Percentiles rank a stretch among this genome's conserved stretches.
Conservation (phyloP, 192 early-diverging fungal genomes). For the Entomortierella parvispora region DNA sequence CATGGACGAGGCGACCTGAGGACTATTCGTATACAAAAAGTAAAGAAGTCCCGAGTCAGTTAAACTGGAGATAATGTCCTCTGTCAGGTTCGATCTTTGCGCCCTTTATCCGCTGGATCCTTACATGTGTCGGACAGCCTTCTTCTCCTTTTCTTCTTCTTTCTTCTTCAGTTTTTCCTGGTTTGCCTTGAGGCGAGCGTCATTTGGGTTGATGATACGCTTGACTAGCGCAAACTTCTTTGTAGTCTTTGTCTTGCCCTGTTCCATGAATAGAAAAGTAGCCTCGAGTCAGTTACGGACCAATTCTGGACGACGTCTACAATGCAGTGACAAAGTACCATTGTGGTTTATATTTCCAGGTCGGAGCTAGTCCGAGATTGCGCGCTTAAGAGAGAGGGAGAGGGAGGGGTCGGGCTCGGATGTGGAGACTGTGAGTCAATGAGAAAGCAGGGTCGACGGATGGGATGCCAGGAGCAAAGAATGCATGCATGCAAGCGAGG, state of each 20-base stretch:
- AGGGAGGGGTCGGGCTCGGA: too few relatives aligned
- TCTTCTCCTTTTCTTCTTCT: constrained; percentile 75
- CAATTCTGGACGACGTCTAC: too few relatives aligned
- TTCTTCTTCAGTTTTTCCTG: constrained; percentile 77
- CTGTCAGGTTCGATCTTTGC: neutral
- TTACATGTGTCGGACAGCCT: constrained; percentile 80
- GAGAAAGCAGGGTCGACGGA: too few relatives aligned
- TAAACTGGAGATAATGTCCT: neutral
- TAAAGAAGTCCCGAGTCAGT: neutral
- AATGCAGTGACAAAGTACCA: too few relatives aligned
- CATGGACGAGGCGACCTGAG: constrained; percentile 90
- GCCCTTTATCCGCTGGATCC: too few relatives aligned
- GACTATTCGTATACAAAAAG: constrained; percentile 55
- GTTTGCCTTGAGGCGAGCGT: constrained; percentile 83
- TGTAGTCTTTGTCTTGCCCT: constrained; percentile 92
- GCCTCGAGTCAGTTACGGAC: too few relatives aligned
- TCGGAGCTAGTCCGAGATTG: too few relatives aligned
- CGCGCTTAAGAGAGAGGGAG: too few relatives aligned
- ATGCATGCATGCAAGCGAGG: neutral
- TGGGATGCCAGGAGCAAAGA: neutral
- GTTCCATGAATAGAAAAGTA: neutral
- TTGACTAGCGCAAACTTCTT: constrained; percentile 96
- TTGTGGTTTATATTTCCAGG: too few relatives aligned
- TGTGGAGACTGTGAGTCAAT: too few relatives aligned
- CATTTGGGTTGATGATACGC: constrained; percentile 91